Base-by-base conservation (phyloP, 257 asterid genomes). In the Verbascum thapsus region DNA sequence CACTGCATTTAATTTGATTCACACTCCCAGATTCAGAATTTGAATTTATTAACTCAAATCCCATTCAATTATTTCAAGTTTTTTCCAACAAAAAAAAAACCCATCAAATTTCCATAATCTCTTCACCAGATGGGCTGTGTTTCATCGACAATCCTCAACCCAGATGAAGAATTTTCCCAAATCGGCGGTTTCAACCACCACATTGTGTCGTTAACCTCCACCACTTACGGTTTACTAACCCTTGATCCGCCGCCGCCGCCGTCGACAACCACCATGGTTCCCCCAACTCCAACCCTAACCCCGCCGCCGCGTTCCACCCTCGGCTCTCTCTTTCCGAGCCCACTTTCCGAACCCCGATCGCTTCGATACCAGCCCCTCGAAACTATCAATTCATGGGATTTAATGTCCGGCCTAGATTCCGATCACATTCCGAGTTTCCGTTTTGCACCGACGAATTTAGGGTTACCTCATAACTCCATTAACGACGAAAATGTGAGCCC, bases 131-230 rank as follows among this genome's bases (percentile, higher is more conserved):
- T 92, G 99, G 99, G 99, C 3, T 92, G 97, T 68, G 95, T 82
- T 70, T 92, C 99, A 55, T 92, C 99, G 45, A 54, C 99, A 41
- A 72, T 89, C 40, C 85, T 88, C 41, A 71, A 59, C 68, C 85
- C 73, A 43, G 96, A 92, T 51, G 90, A 83, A 3, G 96, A 89
- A 6, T 87, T 87, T 82, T 44, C 88, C 67, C 86, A 83, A 56
- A 80, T 91, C 64, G 90, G 95, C 7, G 91, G 79, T 34, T 83
- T 92, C 74, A 83, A 83, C 73, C 94, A 92, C 84, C 99, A 92
- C 88, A 83, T 92, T 72, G 99, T 92, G 13, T 89, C 96, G 49
- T 95, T 89, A 56, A 89, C 96, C 71, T 92, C 99, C 83, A 80
- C 99, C 57, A 87, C 99, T 10, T 89, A 92, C 69, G 99, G 99